Evolutionary conservation across 106 monocot species (phyloP).

Genomic region (Triglochin maritima): DNA sequence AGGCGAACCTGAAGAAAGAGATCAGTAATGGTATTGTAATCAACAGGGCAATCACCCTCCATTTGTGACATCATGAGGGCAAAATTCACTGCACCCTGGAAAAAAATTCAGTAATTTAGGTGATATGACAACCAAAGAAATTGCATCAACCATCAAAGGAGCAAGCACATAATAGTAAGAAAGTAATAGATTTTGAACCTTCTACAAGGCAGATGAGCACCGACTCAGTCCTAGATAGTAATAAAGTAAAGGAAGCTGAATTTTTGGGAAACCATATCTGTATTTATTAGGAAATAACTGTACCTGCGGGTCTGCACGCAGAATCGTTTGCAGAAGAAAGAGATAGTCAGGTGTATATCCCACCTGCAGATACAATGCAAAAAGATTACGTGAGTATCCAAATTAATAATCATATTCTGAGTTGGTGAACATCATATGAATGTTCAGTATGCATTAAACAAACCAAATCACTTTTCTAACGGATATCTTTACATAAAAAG

Average conservation of each 20-base stretch:
- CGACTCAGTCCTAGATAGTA: background rate
- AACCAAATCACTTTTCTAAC: too few species aligned
- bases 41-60: conserved; percentile 94
- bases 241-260: background rate
- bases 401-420: background rate
- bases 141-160: background rate
- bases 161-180: too few species aligned
- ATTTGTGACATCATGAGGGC: conserved; percentile 94
- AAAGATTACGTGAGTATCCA: background rate
- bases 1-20: conserved; percentile 79
- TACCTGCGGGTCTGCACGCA: conserved; percentile 97
- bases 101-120: background rate
- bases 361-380: conserved; percentile 38
- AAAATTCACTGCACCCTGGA: conserved; percentile 66
- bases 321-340: conserved; percentile 94
- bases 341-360: conserved; percentile 98
- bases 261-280: background rate
- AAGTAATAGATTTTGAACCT: too few species aligned
- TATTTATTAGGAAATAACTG: background rate
- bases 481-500: background rate
- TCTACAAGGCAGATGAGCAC: too few species aligned
- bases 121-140: background rate
- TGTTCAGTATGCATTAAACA: too few species aligned
- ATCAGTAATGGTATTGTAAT: conserved; percentile 96
- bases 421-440: background rate